A percentile compares a stretch with the other conserved stretches of the same genome.
phyloP scores from a whole-genome alignment of 495 filamentous ascomycete genomes.

The Bacidia gigantensis region DNA sequence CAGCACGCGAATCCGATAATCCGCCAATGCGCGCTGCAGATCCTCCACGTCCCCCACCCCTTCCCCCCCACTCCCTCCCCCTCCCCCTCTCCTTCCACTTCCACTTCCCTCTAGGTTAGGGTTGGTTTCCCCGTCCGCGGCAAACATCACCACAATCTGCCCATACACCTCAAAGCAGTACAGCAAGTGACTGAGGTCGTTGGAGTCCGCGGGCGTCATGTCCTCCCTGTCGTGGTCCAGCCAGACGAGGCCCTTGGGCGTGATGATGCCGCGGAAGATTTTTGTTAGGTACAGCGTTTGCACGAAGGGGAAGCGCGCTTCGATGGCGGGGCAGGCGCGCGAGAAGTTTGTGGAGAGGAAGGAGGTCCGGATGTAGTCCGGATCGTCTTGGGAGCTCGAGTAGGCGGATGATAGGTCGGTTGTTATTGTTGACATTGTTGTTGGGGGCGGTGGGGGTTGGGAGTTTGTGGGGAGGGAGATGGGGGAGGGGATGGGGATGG shows the following conservation, averaged over 20 bases:
- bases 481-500: no score
- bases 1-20: slow-evolving; percentile 11
- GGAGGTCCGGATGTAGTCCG: slow-evolving; percentile 11
- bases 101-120: not conserved
- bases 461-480: no score
- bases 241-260: slow-evolving; percentile 10
- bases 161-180: slow-evolving; percentile 18
- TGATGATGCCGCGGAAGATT: slow-evolving; percentile 15
- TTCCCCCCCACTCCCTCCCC: not conserved
- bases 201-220: slow-evolving; percentile 35
- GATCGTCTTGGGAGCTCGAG: slow-evolving; percentile 1
- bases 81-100: no score
- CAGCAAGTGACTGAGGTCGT: slow-evolving; percentile 60
- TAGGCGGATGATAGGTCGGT: not conserved
- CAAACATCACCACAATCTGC: slow-evolving; percentile 9
- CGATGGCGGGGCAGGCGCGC: slow-evolving; percentile 7
- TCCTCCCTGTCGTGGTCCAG: slow-evolving; percentile 23
- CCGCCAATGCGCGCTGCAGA: slow-evolving; percentile 11
- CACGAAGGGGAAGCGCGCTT: slow-evolving; percentile 11
- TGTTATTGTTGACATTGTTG: not conserved
- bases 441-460: not conserved
- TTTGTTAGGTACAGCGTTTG: slow-evolving; percentile 13
- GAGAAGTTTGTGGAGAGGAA: slow-evolving; percentile 9
- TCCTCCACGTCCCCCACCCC: slow-evolving; percentile 2
- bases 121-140: not conserved